These are phyloP conservation scores for Leccinum barrowsii DNA, from an alignment of 768 basidiomycete genomes.

Conservation along the genomic window DNA sequence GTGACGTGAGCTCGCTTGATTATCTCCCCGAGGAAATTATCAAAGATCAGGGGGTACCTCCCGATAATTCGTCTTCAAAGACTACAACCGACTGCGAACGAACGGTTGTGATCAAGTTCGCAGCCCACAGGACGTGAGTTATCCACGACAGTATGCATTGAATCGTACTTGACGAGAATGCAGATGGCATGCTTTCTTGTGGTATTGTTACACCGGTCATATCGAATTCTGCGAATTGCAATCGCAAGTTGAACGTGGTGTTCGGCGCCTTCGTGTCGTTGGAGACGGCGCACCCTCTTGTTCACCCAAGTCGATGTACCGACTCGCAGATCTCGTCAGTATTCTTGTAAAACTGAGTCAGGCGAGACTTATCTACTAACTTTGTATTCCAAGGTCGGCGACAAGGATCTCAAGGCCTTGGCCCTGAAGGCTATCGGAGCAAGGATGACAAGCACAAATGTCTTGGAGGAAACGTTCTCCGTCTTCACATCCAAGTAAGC, in stretches of 20 bases:
- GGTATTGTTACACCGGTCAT: constrained; percentile 25
- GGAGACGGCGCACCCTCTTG: constrained; percentile 15
- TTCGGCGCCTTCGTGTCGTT: background rate
- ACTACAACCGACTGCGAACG: background rate
- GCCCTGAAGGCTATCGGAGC: constrained; percentile 18
- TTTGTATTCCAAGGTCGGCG: constrained; percentile 11
- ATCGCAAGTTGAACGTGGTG: constrained; percentile 10
- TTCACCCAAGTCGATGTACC: constrained; percentile 38
- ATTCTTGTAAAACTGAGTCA: background rate
- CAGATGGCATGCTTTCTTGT: constrained; percentile 25
- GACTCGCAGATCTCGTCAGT: constrained; percentile 30
- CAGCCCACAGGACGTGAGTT: constrained; percentile 15
- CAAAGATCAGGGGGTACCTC: background rate
- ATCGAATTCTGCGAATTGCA: constrained; percentile 15
- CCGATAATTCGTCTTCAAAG: background rate
- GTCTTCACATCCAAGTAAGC: constrained; percentile 24
- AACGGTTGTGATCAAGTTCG: constrained; percentile 8
- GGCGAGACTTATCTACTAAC: background rate
- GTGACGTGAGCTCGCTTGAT: background rate
- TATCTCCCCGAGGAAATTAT: constrained; percentile 4
- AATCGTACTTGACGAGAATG: background rate
- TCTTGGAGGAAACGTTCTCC: constrained; percentile 27
- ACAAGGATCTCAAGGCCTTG: constrained; percentile 15
- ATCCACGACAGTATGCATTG: background rate
- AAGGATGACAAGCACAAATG: constrained; percentile 15